Base-by-base conservation (phyloP, 768 basidiomycete genomes). In the Russula earlei region DNA sequence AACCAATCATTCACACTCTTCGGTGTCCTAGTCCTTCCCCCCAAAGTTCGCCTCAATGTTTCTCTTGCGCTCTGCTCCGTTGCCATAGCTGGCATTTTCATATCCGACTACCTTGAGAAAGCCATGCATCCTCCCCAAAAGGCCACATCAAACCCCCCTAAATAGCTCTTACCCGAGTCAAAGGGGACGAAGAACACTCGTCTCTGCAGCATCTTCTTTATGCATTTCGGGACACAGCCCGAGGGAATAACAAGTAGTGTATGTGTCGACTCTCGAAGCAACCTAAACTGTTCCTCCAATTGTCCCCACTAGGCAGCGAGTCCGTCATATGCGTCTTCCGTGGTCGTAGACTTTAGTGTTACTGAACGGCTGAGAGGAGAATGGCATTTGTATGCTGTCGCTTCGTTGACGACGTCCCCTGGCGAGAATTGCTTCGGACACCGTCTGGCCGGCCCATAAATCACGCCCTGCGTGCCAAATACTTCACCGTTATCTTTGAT, bases 51-150 rank as follows among this genome's bases (percentile, higher is more conserved):
- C 8, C 65, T 70, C 1, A 62, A 50, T 9, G 49, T 71, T 5
- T 71, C 70, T 22, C 60, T 71, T 24, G 70, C 64, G 8, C 49
- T 71, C 38, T 69, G 69, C 12, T 65, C 62, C 2, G 58, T 71
- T 44, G 69, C 69, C 7, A 33, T 64, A 19, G 61, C 62, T 2
- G 70, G 70, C 19, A 58, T 71, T 1, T 62, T 58, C 46, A 49
- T 66, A 37, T 70, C 70, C 19, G 65, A 71, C 58, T 53, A 61
- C 41, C 66, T 71, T 8, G 70, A 71, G 48, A 37, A 59, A 37
- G 40, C 41, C 5, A 36, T 67, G 0, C 68, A 68, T 15, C 27
- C 64, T n/a, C 46, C 65, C 37, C 31, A 46, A 2, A 58, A 52
- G 49, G 12, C 20, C 14, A 24, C 46, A n/a, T 34, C 41, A 25